Conservation (phyloP, 352 stramenopile genomes). For the Pythium volutum region DNA sequence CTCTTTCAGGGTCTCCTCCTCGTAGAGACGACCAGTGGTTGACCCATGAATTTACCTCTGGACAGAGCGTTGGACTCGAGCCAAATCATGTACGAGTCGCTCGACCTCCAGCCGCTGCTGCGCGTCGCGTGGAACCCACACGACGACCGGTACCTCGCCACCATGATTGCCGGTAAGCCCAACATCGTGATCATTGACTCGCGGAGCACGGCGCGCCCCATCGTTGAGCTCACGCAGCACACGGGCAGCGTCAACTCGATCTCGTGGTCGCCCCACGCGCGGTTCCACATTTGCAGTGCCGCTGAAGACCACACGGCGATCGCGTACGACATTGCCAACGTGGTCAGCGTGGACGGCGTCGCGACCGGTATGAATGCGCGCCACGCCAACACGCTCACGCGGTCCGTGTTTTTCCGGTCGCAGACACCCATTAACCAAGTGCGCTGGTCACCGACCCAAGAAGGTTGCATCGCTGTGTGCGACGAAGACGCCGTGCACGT, state of each 20-base stretch:
- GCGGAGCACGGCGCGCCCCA: slow-evolving; percentile 86
- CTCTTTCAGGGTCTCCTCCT: background rate
- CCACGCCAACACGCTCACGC: slow-evolving; percentile 23
- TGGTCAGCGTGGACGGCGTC: slow-evolving; percentile 30
- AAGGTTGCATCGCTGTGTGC: slow-evolving; percentile 95
- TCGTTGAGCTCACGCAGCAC: slow-evolving; percentile 93
- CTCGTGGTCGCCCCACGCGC: slow-evolving; percentile 94
- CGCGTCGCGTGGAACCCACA: slow-evolving; percentile 97
- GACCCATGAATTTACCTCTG: background rate
- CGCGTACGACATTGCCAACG: slow-evolving; percentile 92
- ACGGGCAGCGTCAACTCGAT: slow-evolving; percentile 93
- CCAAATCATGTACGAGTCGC: slow-evolving; percentile 97
- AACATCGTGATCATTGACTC: slow-evolving; percentile 96
- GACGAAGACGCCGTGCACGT: slow-evolving; percentile 96
- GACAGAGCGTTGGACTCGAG: slow-evolving; percentile 84
- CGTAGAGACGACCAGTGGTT: too few species aligned
- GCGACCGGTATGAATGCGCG: slow-evolving; percentile 19
- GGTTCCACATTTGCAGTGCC: slow-evolving; percentile 94
- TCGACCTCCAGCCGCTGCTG: slow-evolving; percentile 86
- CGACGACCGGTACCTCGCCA: slow-evolving; percentile 96
- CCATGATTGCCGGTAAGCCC: slow-evolving; percentile 90
- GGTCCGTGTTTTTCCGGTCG: slow-evolving; percentile 58
- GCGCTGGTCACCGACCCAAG: slow-evolving; percentile 90
- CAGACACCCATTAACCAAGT: slow-evolving; percentile 79
- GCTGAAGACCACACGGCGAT: slow-evolving; percentile 94